Conservation (phyloP, 371 early-diverging fungal genomes). For the Nosema muscidifuracis region DNA sequence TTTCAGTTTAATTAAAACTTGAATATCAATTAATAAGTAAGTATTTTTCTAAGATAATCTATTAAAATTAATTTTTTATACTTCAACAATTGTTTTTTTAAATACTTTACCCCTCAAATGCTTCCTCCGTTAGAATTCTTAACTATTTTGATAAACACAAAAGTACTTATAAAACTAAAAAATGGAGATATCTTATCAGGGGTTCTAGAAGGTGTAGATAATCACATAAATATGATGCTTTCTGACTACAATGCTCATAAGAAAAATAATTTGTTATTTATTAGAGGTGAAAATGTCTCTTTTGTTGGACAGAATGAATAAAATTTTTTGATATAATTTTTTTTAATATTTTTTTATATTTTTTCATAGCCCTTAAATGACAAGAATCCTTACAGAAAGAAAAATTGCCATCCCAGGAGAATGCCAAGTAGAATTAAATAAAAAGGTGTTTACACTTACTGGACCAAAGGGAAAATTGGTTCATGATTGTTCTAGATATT, state of each 20-base stretch:
- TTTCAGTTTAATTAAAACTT: too few relatives aligned
- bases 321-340: neutral
- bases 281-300: conserved; percentile 59
- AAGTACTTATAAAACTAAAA: conserved; percentile 42
- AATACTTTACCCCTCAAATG: conserved; percentile 22
- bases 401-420: conserved; percentile 61
- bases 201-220: conserved; percentile 55
- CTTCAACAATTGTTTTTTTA: too few relatives aligned
- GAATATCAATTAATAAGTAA: too few relatives aligned
- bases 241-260: neutral
- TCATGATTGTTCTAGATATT: conserved; percentile 85
- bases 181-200: conserved; percentile 48
- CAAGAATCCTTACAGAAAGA: conserved; percentile 55
- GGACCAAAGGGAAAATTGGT: conserved; percentile 71
- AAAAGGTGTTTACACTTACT: conserved; percentile 56
- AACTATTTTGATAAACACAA: conserved; percentile 48
- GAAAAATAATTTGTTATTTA: conserved; percentile 24
- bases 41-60: too few relatives aligned
- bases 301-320: conserved; percentile 34
- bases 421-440: conserved; percentile 53
- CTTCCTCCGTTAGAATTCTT: conserved; percentile 54
- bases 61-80: too few relatives aligned
- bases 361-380: conserved; percentile 32
- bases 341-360: neutral
- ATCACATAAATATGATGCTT: conserved; percentile 56